Evolutionary conservation across 108 stramenopile genomes (phyloP).

Genomic region (Skeletonema tropicum): DNA sequence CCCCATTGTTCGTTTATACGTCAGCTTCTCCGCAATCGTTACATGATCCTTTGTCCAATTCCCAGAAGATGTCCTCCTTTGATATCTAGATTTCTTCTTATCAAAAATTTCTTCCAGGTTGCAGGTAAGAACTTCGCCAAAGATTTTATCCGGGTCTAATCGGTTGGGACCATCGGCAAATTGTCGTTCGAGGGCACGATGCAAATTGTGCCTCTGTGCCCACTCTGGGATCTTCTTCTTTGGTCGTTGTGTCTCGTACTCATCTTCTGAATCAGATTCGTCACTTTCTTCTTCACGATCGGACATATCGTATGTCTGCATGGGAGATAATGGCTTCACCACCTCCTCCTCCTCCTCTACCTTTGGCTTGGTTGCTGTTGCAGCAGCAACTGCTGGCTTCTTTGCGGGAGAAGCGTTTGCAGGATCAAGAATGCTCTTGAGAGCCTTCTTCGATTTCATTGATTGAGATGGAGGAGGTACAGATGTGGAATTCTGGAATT

Average conservation of each 20-base stretch:
- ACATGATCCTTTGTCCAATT: slow-evolving; percentile 89
- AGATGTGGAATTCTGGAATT: too few species aligned
- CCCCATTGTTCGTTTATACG: slow-evolving; percentile 88
- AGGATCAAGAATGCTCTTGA: slow-evolving; percentile 30
- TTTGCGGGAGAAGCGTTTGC: slow-evolving; percentile 24
- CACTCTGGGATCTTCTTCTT: slow-evolving; percentile 80
- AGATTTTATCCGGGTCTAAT: slow-evolving; percentile 89
- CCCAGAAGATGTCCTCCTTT: slow-evolving; percentile 77
- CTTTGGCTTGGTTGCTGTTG: slow-evolving; percentile 3
- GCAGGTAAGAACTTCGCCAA: slow-evolving; percentile 87
- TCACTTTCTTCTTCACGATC: slow-evolving; percentile 82
- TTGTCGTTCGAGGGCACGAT: slow-evolving; percentile 76
- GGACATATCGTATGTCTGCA: slow-evolving; percentile 90
- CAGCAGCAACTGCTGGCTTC: slow-evolving; percentile 9
- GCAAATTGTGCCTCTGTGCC: slow-evolving; percentile 69
- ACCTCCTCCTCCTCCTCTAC: slow-evolving; percentile 17
- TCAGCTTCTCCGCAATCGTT: slow-evolving; percentile 78
- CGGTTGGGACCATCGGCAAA: slow-evolving; percentile 53
- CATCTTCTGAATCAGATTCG: slow-evolving; percentile 72
- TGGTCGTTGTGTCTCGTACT: slow-evolving; percentile 28
- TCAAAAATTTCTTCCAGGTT: slow-evolving; percentile 92
- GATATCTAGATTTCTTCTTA: slow-evolving; percentile 77
- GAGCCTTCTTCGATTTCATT: background rate
- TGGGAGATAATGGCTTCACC: slow-evolving; percentile 50
- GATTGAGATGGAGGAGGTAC: too few species aligned